A percentile compares a stretch with the other conserved stretches of the same genome.
Conservation (phyloP, 192 early-diverging fungal genomes). For the Borealophlyctis nickersoniae region DNA sequence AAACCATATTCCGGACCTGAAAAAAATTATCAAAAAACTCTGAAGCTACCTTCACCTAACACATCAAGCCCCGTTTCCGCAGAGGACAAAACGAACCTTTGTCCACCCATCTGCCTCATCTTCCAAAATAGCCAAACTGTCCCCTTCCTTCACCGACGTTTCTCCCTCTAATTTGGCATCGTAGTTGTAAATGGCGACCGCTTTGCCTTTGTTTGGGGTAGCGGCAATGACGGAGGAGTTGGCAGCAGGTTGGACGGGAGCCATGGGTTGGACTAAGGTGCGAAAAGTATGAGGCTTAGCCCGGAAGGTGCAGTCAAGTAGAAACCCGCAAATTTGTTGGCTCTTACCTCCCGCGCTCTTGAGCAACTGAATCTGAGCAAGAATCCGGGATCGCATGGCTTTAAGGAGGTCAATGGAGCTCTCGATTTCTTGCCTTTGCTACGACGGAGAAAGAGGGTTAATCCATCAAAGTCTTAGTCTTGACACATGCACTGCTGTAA, state of each 20-base stretch:
- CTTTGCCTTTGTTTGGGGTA: conserved; percentile 15
- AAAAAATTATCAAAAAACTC: too few species aligned
- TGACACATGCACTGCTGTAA: too few species aligned
- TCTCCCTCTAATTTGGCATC: conserved; percentile 36
- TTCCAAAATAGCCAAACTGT: conserved; percentile 33
- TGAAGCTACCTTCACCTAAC: too few species aligned
- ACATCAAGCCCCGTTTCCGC: background rate
- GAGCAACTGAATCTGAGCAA: conserved; percentile 30
- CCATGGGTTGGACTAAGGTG: conserved; percentile 25
- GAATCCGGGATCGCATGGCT: conserved; percentile 19
- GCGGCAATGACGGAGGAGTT: background rate
- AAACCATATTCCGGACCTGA: too few species aligned
- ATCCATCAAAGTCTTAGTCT: too few species aligned
- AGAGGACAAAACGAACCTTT: conserved; percentile 16
- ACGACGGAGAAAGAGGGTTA: background rate
- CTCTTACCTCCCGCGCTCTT: conserved; percentile 27
- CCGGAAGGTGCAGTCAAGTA: background rate
- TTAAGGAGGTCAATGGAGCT: conserved; percentile 38
- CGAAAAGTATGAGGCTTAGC: too few species aligned
- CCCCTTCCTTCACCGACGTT: conserved; percentile 32
- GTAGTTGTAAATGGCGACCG: conserved; percentile 38
- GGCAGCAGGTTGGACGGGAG: conserved; percentile 5
- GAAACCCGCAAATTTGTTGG: background rate
- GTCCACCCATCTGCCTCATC: conserved; percentile 41
- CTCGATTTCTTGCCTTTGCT: conserved; percentile 43